phyloP scores from a whole-genome alignment of 306 rosid genomes.

The Vicia sativa region DNA sequence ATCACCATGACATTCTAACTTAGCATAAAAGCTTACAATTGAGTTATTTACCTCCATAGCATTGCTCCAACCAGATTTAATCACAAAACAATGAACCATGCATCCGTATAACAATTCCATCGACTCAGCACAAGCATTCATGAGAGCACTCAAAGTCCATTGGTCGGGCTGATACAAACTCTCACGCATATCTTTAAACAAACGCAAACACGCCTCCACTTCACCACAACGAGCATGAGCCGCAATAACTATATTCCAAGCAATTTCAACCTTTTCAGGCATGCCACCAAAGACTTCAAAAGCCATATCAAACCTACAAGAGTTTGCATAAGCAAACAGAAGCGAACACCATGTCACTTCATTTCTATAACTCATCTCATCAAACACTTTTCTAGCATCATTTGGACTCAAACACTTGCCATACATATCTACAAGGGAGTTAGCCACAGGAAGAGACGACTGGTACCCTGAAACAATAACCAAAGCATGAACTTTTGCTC shows the following conservation, averaged over 20 bases:
- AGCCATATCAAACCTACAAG: slow-evolving; percentile 48
- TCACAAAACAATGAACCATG: slow-evolving; percentile 61
- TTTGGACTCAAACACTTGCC: slow-evolving; percentile 67
- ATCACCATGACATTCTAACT: slow-evolving; percentile 55
- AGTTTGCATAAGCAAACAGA: slow-evolving; percentile 63
- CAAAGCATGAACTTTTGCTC: slow-evolving; percentile 59
- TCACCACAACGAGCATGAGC: slow-evolving; percentile 60
- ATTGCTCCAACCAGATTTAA: slow-evolving; percentile 72
- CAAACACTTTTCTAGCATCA: slow-evolving; percentile 64
- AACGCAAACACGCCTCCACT: slow-evolving; percentile 51
- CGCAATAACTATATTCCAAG: slow-evolving; percentile 77
- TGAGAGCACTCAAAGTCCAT: slow-evolving; percentile 75
- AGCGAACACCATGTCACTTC: slow-evolving; percentile 78
- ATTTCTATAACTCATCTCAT: slow-evolving; percentile 57
- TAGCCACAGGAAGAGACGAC: slow-evolving; percentile 57
- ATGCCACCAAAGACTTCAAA: slow-evolving; percentile 52
- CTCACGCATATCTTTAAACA: slow-evolving; percentile 66
- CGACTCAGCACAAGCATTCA: slow-evolving; percentile 64
- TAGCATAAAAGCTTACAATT: slow-evolving; percentile 66
- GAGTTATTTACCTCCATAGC: slow-evolving; percentile 71
- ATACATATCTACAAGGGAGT: slow-evolving; percentile 73
- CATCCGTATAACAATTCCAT: slow-evolving; percentile 51
- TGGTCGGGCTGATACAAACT: slow-evolving; percentile 59
- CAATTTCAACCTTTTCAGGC: slow-evolving; percentile 64
- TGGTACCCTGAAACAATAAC: slow-evolving; percentile 55